These are phyloP conservation scores for Alternaria angustiovoidea DNA, from an alignment of 2,329 filamentous ascomycete species.

Conservation along the genomic window DNA sequence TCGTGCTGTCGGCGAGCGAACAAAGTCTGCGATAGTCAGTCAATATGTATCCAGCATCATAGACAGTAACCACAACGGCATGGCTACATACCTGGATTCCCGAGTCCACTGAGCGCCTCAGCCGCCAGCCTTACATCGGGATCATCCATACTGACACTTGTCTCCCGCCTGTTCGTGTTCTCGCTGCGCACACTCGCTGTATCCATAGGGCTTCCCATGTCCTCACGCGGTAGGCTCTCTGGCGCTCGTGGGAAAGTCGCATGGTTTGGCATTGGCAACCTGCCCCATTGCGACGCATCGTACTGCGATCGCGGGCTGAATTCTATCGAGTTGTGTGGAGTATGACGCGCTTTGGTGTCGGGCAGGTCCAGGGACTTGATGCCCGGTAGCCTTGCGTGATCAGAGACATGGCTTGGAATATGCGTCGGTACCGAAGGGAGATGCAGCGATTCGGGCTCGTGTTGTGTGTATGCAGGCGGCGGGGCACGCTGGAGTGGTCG, in stretches of 20 bases:
- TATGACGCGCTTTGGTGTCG: constrained; percentile 36
- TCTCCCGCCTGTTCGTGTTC: constrained; percentile 39
- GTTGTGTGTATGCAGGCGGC: constrained; percentile 55
- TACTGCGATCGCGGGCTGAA: constrained; percentile 44
- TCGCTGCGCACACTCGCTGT: constrained; percentile 55
- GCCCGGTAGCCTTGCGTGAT: constrained; percentile 51
- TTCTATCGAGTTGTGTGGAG: constrained; percentile 42
- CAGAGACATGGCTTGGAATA: constrained; percentile 31
- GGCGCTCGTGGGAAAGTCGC: constrained; percentile 45
- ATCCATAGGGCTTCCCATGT: constrained; percentile 55
- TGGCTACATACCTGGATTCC: constrained; percentile 57
- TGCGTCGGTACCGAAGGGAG: constrained; percentile 55
- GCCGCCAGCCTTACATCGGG: constrained; percentile 59
- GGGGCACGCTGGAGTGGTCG: constrained; percentile 49
- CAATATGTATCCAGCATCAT: constrained; percentile 16
- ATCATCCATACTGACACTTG: constrained; percentile 59
- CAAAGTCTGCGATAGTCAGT: constrained; percentile 51
- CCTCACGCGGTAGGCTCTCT: constrained; percentile 37
- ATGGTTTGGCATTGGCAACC: constrained; percentile 37
- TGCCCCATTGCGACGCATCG: constrained; percentile 36
- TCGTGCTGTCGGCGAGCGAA: constrained; percentile 50
- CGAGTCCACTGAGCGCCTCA: constrained; percentile 59
- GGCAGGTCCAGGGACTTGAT: constrained; percentile 55
- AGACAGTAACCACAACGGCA: constrained; percentile 5
- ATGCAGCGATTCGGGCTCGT: constrained; percentile 52